Evolutionary conservation across 2,329 filamentous ascomycete genomes (phyloP), one percentile per base, ranked within the genome.

Genomic region (Penicillium aurantiogriseum): DNA sequence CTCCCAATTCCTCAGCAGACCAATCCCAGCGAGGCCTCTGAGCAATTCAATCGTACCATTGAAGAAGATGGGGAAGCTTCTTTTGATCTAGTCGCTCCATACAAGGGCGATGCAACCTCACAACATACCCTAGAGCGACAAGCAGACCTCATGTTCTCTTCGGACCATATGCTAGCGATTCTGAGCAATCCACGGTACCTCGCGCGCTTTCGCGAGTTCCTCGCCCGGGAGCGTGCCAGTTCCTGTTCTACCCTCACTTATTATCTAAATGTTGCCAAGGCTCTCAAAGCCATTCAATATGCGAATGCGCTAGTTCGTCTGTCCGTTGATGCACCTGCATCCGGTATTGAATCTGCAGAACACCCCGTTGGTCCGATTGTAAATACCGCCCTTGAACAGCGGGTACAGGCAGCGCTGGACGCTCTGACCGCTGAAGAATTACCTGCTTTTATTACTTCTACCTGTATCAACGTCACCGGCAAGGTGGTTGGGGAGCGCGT

Each of bases 191-290:
- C 86, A 0, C 75, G 81, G 8, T 80, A 87, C 17, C 76, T 91
- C 1, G 79, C 86, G 52, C 81, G 80, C 36, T 92, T 92, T 69
- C 88, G 84, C 2, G 80, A 83, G 5, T 92, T 89, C 66, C 76
- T 92, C 4, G 82, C 82, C 59, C 70, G 77, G 2, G 77, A 81
- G 43, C 80, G 87, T 47, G 84, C 86, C 5, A 74, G 80, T n/a
- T 90, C 88, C 1, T 76, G 90, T 2, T 83, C 87, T 0, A 74
- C 88, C 8, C 73, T 92, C 21, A 82, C 86, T n/a, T 90, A 91
- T 74, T 91, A 91, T 62, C 78, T 91, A 1, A 86, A 90, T 64
- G 82, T 87, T 0, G 72, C 86, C 56, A 92, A 91, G 68, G 87
- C 89, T 0, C 71, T 90, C 8, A 84, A 85, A 62, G 88, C 89